These are phyloP conservation scores for Microstroma glucosiphilum DNA, from an alignment of 1,284 basidiomycete genomes.

Conservation along the genomic window DNA sequence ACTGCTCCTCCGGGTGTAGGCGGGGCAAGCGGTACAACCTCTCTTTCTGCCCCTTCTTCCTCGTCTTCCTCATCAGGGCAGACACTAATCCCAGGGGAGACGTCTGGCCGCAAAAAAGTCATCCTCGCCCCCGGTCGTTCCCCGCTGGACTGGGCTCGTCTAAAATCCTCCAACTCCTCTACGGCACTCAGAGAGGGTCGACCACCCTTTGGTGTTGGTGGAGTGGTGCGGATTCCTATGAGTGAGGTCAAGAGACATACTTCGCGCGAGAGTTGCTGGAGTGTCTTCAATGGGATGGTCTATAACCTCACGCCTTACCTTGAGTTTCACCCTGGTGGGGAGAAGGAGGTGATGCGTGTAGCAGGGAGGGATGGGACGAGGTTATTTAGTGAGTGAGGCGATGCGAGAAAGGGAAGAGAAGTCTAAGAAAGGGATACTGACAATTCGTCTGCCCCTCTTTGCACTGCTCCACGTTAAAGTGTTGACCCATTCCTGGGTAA, in stretches of 20 bases:
- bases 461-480: slow-evolving; percentile 18
- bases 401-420: not conserved
- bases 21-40: slow-evolving; percentile 25
- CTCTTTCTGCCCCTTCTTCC: not conserved
- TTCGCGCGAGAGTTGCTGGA: slow-evolving; percentile 83
- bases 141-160: slow-evolving; percentile 85
- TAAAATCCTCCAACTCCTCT: slow-evolving; percentile 61
- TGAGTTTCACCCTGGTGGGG: slow-evolving; percentile 87
- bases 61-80: not conserved
- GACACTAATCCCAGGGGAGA: not conserved
- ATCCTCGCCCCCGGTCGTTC: slow-evolving; percentile 84
- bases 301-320: slow-evolving; percentile 95
- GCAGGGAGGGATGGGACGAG: slow-evolving; percentile 91
- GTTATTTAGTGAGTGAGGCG: slow-evolving; percentile 68
- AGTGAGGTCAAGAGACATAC: slow-evolving; percentile 51
- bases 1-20: slow-evolving; percentile 34
- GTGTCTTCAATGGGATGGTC: slow-evolving; percentile 83
- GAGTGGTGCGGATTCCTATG: slow-evolving; percentile 3
- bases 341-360: slow-evolving; percentile 86
- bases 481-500: slow-evolving; percentile 78
- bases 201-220: slow-evolving; percentile 56
- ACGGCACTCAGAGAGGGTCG: slow-evolving; percentile 51
- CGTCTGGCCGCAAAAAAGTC: slow-evolving; percentile 60
- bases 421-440: not conserved
- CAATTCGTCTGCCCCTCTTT: not conserved